phyloP scores from a whole-genome alignment of 2,329 filamentous ascomycete genomes.

The Paecilomyces sp. region DNA sequence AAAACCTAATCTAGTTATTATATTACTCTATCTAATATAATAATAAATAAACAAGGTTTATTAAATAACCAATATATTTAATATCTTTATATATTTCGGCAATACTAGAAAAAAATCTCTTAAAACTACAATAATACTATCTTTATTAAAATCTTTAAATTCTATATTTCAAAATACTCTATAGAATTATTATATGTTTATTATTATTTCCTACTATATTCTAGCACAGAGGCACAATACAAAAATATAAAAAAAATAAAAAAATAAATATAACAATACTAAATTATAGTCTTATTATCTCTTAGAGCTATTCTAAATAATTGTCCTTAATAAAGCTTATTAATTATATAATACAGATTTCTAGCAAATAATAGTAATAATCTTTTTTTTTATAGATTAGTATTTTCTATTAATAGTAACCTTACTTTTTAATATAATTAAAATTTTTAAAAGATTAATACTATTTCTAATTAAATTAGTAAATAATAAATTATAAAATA shows the following conservation, averaged over 20 bases:
- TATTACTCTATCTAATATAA: neutral
- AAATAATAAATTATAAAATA: neutral
- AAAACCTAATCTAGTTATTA: neutral
- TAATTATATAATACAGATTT: neutral
- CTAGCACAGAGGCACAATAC: neutral
- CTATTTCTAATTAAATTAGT: neutral
- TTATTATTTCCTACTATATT: neutral
- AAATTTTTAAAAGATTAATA: neutral
- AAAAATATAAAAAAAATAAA: neutral
- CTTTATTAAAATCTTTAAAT: neutral
- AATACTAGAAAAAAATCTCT: neutral
- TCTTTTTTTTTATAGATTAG: neutral
- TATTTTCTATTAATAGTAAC: neutral
- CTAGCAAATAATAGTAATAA: neutral
- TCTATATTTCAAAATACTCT: neutral
- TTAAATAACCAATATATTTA: neutral
- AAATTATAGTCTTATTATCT: neutral
- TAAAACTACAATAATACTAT: neutral
- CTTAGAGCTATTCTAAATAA: too few relatives aligned
- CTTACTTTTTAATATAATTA: neutral
- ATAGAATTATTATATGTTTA: neutral
- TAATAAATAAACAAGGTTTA: neutral
- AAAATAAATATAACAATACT: neutral
- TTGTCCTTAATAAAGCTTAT: neutral
- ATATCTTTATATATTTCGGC: neutral